These are phyloP conservation scores for Berkeleyomyces rouxiae DNA, from an alignment of 2,329 filamentous ascomycete species.

Conservation along the genomic window DNA sequence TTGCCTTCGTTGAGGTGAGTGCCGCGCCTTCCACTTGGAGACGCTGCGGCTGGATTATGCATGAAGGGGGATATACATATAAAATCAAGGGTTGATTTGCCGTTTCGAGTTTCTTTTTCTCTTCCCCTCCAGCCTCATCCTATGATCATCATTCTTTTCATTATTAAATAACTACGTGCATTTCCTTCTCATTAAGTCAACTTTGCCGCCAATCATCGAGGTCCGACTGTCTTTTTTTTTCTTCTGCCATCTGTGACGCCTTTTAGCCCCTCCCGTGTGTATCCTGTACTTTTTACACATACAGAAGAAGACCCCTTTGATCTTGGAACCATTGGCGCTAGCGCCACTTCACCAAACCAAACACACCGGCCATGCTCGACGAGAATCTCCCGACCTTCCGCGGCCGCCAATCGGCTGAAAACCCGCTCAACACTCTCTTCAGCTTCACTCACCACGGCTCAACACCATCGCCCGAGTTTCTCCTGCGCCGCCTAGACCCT, in stretches of 20 bases:
- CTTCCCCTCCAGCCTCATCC: neutral
- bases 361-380: conserved; percentile 52
- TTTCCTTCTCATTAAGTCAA: neutral
- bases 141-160: neutral
- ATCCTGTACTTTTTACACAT: too few species aligned
- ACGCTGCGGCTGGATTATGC: neutral
- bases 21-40: neutral
- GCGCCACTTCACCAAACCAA: neutral
- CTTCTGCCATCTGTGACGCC: neutral
- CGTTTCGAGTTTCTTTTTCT: neutral
- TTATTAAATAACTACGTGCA: neutral
- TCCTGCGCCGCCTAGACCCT: conserved; percentile 62
- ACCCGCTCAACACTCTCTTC: conserved; percentile 38
- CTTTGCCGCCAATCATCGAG: neutral
- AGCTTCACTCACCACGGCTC: conserved; percentile 57
- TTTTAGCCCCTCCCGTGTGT: neutral
- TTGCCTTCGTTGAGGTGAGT: neutral
- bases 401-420: conserved; percentile 35
- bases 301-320: neutral
- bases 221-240: neutral
- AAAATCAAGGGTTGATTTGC: neutral
- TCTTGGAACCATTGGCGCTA: neutral
- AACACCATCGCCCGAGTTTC: conserved; percentile 63
- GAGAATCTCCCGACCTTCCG: conserved; percentile 72
- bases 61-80: neutral